Percentiles rank a stretch among this genome's conserved stretches.
Conservation (phyloP, 1,284 basidiomycete genomes). For the Apiotrichum veenhuisii region DNA sequence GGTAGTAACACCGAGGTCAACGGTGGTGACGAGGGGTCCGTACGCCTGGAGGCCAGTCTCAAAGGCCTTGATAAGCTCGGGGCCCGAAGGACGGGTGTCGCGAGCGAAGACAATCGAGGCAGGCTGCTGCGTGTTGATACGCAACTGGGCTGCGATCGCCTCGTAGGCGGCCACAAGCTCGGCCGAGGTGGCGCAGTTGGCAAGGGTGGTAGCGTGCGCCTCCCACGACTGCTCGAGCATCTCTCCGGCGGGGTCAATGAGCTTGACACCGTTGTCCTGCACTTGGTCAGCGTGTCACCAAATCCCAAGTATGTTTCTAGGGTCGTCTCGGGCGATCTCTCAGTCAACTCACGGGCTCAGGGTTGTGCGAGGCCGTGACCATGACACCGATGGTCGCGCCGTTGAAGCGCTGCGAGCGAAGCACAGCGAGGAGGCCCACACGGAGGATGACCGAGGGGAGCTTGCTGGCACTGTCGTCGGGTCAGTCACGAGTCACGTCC, state of each 20-base stretch:
- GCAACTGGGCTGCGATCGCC: constrained; percentile 61
- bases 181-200: constrained; percentile 73
- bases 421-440: constrained; percentile 82
- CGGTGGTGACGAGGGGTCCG: constrained; percentile 34
- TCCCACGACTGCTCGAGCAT: constrained; percentile 99
- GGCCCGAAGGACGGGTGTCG: constrained; percentile 88
- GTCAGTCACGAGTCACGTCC: background rate
- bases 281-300: background rate
- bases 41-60: constrained; percentile 76
- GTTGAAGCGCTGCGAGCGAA: constrained; percentile 83
- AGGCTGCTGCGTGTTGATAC: constrained; percentile 74
- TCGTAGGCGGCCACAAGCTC: constrained; percentile 68
- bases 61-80: constrained; percentile 73
- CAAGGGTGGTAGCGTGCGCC: constrained; percentile 76
- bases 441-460: constrained; percentile 93
- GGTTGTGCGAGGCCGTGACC: constrained; percentile 99
- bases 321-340: background rate
- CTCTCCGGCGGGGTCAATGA: constrained; percentile 96
- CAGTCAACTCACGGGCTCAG: constrained; percentile 66
- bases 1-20: constrained; percentile 70
- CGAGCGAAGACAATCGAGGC: constrained; percentile 83
- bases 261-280: constrained; percentile 97
- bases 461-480: constrained; percentile 60
- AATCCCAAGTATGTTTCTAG: background rate
- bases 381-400: constrained; percentile 94